Evolutionary conservation across 2,329 filamentous ascomycete genomes (phyloP).

Genomic region (Myriangium duriaei): DNA sequence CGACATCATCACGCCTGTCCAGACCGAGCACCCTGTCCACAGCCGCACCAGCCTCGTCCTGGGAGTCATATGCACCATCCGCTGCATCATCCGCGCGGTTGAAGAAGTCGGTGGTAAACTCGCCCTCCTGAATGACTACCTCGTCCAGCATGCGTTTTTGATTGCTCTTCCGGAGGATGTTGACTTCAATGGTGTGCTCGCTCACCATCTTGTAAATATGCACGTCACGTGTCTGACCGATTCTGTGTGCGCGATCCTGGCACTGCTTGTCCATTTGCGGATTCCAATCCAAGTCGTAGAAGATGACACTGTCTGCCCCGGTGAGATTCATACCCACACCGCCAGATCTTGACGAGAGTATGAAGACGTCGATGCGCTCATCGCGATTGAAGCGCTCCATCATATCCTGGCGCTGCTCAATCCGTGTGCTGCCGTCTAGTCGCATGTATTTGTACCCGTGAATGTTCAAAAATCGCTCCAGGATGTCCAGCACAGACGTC

Average conservation of each 20-base stretch:
- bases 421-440: constrained; percentile 89
- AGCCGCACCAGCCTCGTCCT: constrained; percentile 58
- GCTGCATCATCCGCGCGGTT: constrained; percentile 59
- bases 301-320: constrained; percentile 93
- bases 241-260: constrained; percentile 92
- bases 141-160: constrained; percentile 98
- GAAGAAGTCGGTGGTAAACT: constrained; percentile 95
- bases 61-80: constrained; percentile 37
- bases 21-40: constrained; percentile 79
- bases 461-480: constrained; percentile 96
- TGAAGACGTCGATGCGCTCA: constrained; percentile 83
- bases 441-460: constrained; percentile 95
- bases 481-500: constrained; percentile 94
- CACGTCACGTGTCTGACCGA: constrained; percentile 92
- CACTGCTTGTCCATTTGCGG: constrained; percentile 99
- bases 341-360: constrained; percentile 85
- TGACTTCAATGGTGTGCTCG: constrained; percentile 78
- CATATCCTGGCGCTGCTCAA: constrained; percentile 87
- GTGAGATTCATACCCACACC: constrained; percentile 94
- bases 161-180: constrained; percentile 89
- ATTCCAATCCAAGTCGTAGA: constrained; percentile 99
- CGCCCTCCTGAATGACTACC: constrained; percentile 94
- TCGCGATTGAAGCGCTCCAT: constrained; percentile 92
- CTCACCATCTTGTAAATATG: constrained; percentile 70
- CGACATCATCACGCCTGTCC: constrained; percentile 49